Percentiles rank a stretch among this genome's conserved stretches.
Conservation (phyloP, 108 stramenopile species). For the Fistulifera solaris region DNA sequence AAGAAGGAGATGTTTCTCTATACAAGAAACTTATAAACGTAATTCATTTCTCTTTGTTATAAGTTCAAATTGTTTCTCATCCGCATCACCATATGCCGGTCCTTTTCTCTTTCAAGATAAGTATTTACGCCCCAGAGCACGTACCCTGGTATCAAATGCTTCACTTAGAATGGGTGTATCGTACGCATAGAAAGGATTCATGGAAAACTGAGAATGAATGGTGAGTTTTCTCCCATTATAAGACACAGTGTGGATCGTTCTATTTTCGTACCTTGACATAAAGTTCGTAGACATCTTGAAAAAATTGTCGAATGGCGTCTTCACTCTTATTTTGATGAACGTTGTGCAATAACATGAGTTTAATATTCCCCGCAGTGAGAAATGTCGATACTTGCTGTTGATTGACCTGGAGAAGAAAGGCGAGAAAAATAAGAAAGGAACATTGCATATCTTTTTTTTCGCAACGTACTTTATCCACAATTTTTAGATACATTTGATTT, state of each 20-base stretch:
- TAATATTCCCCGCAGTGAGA: constrained; percentile 84
- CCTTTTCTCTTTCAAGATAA: constrained; percentile 42
- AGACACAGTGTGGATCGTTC: no score
- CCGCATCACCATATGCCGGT: no score
- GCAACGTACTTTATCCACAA: constrained; percentile 75
- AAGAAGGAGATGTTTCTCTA: no score
- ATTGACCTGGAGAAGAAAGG: constrained; percentile 54
- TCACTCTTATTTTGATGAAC: constrained; percentile 49
- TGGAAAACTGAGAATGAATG: constrained; percentile 52
- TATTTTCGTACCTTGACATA: constrained; percentile 77
- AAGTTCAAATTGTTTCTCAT: no score
- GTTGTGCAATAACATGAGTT: constrained; percentile 86
- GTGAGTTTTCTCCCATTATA: no score
- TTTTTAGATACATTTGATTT: constrained; percentile 77
- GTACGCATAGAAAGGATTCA: constrained; percentile 93
- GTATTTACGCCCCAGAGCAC: constrained; percentile 58
- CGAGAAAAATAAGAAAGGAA: not conserved
- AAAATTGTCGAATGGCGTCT: constrained; percentile 82
- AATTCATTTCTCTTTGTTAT: no score
- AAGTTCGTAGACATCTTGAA: constrained; percentile 87
- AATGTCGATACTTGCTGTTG: constrained; percentile 89
- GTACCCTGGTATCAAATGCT: constrained; percentile 79
- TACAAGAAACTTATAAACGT: not conserved
- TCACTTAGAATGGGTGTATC: constrained; percentile 82
- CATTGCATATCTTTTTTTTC: not conserved